Base-by-base conservation (phyloP, 2,329 filamentous ascomycete genomes). In the Torrubiella hemipterigena region DNA sequence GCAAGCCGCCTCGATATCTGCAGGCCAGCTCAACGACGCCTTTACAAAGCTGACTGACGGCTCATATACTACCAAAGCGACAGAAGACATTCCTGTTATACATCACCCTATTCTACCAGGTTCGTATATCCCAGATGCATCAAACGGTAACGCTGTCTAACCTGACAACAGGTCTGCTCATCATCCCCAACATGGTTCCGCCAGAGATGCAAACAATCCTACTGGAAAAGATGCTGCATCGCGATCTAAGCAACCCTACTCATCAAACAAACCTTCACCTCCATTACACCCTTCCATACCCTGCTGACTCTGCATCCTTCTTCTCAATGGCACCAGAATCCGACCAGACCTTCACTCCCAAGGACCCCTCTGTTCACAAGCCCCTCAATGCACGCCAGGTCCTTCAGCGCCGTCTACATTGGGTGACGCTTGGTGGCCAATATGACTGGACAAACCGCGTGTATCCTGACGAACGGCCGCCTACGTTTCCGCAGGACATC, bases 391-490 rank as follows among this genome's bases (percentile, higher is more conserved):
- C 81, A 32, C 63, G 70, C 29, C 77, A 78, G 46, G 73, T 89
- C 18, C 64, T 96, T 26, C 72, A 77, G 35, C 81, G 78, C 39
- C 87, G 83, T 38, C 69, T 96, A 16, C 84, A 89, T 43, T 98
- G 91, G 91, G 73, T 93, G 25, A 96, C 89, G 0, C 70, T 98
- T 3, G 91, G 91, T 30, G 89, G 86, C 0, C 91, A 96, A 53
- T 96, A 96, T 54, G 83, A 96, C 59, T 96, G 89, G 91, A 93
- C 86, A 0, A 72, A 74, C 34, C 87, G 93, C 42, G 60, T 73
- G 10, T 96, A 96, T 48, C 86, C 87, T 0, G 52, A 63, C 8
- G 65, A 68, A n/a, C 37, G 52, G 4, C 77, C 81, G 1, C 84
- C 84, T 0, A 46, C 59, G 0, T 95, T 95, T 44, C 87, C 89